A percentile compares a stretch with the other conserved stretches of the same genome.
phyloP scores from a whole-genome alignment of 345 rosid species.

The Gynandropsis gynandra region DNA sequence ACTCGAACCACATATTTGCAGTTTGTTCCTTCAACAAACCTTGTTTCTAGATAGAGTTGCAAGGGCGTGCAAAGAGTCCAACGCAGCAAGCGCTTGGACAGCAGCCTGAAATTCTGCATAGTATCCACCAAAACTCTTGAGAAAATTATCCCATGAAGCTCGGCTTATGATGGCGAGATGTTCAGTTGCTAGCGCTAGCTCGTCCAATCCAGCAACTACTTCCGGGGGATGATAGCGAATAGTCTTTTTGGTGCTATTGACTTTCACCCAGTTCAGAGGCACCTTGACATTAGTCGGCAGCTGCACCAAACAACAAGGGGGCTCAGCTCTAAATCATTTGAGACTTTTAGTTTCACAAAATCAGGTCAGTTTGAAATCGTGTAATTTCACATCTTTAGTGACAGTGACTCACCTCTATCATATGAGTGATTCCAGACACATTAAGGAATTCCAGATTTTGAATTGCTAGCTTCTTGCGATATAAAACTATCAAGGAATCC shows the following conservation, averaged over 20 bases:
- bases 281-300: constrained; percentile 61
- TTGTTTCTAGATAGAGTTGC: constrained; percentile 76
- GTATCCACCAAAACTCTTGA: constrained; percentile 50
- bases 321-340: constrained; percentile 12
- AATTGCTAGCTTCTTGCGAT: constrained; percentile 25
- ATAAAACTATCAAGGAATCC: constrained; percentile 21
- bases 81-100: constrained; percentile 73
- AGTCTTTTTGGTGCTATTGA: constrained; percentile 77
- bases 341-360: background rate
- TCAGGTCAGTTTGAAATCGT: background rate
- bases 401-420: constrained; percentile 29
- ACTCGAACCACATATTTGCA: constrained; percentile 5
- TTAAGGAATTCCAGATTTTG: constrained; percentile 27
- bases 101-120: constrained; percentile 73
- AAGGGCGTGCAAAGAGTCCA: constrained; percentile 86
- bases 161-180: constrained; percentile 57
- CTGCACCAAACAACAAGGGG: constrained; percentile 36
- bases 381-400: too few relatives aligned
- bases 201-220: constrained; percentile 62
- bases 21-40: constrained; percentile 31
- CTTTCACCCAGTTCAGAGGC: constrained; percentile 73
- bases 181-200: constrained; percentile 68
- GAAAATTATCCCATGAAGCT: constrained; percentile 76
- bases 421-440: constrained; percentile 29
- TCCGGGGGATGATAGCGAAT: constrained; percentile 94